A percentile compares a stretch with the other conserved stretches of the same genome.
These are phyloP conservation scores for Boletus huronensis DNA, from an alignment of 768 basidiomycete genomes.

Conservation along the genomic window DNA sequence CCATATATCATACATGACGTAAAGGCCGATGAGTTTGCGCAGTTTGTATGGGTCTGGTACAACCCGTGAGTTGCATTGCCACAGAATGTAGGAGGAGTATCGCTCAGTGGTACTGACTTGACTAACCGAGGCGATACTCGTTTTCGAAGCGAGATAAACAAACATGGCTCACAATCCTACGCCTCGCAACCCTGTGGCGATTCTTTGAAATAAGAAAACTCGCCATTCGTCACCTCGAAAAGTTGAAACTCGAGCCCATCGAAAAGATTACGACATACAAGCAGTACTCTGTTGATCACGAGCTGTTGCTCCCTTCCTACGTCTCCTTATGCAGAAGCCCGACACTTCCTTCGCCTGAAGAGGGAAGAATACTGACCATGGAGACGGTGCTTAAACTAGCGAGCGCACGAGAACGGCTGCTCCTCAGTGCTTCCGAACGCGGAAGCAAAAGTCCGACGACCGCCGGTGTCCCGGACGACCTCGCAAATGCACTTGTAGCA, in stretches of 20 bases:
- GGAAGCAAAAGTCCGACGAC: conserved; percentile 29
- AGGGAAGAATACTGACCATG: conserved; percentile 54
- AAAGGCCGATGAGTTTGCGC: conserved; percentile 39
- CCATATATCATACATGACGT: conserved; percentile 26
- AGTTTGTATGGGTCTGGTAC: conserved; percentile 54
- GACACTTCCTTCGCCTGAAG: conserved; percentile 47
- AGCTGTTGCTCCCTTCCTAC: conserved; percentile 51
- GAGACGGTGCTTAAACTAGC: conserved; percentile 53
- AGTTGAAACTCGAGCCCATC: conserved; percentile 42
- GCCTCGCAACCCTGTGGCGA: conserved; percentile 51
- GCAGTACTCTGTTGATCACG: conserved; percentile 43
- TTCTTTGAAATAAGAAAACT: conserved; percentile 50
- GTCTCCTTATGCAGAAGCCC: conserved; percentile 48
- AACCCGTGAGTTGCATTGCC: conserved; percentile 30
- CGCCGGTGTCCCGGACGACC: conserved; percentile 25
- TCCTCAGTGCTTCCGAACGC: conserved; percentile 32
- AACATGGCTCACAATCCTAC: conserved; percentile 55
- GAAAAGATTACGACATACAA: conserved; percentile 59
- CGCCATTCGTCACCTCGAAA: conserved; percentile 55
- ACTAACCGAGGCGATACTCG: conserved; percentile 45
- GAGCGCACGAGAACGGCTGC: conserved; percentile 46
- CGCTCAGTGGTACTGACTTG: background rate
- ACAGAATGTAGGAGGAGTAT: background rate
- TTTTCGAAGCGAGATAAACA: conserved; percentile 47
- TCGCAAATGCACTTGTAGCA: conserved; percentile 28